Evolutionary conservation across 345 rosid species (phyloP).

Genomic region (Arabis alpina): DNA sequence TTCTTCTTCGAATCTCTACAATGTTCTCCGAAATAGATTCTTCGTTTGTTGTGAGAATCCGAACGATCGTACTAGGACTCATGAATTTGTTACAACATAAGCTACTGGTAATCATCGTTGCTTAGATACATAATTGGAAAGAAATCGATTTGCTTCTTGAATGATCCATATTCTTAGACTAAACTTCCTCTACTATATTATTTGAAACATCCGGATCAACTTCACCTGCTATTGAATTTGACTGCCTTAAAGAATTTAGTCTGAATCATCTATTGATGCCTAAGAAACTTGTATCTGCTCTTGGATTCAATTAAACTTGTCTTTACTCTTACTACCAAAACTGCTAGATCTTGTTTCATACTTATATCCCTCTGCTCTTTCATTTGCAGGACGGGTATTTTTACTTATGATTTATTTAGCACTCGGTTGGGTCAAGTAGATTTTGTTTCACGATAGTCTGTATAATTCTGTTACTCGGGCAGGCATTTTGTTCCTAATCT

Average conservation of each 20-base stretch:
- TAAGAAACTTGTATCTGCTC: neutral
- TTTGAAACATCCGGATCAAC: neutral
- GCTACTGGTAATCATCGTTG: too few relatives aligned
- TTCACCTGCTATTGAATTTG: constrained; percentile 1
- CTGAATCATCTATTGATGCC: neutral
- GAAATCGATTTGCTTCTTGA: neutral
- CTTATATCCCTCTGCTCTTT: neutral
- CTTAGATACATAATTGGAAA: too few relatives aligned
- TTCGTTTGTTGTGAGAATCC: neutral
- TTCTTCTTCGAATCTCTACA: neutral
- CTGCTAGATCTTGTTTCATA: neutral
- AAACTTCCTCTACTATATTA: neutral
- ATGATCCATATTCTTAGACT: neutral
- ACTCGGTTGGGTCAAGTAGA: neutral
- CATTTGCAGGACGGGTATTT: constrained; percentile 40
- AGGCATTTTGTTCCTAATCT: constrained; percentile 94
- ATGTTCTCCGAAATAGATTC: neutral
- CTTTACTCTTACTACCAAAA: too few relatives aligned
- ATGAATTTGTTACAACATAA: neutral
- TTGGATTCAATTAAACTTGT: too few relatives aligned
- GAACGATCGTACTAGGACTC: neutral
- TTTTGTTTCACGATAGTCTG: neutral
- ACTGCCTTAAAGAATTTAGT: neutral
- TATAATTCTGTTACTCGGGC: constrained; percentile 25
- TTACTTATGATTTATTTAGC: constrained; percentile 1